Conservation (phyloP, 2,329 filamentous ascomycete species). For the Metarhizium guizhouense region DNA sequence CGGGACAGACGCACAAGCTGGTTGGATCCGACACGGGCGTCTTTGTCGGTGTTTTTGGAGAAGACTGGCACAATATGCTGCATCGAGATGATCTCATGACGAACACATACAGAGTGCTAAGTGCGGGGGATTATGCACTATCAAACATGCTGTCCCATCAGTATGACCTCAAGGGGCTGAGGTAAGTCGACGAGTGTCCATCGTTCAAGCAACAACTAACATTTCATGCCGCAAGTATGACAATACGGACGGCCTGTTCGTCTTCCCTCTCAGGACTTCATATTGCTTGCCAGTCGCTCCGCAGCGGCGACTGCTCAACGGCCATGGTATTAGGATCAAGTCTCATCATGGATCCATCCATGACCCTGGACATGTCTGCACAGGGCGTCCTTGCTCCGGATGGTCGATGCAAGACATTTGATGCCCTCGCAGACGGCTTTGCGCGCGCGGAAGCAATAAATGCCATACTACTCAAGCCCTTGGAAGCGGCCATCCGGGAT, state of each 20-base stretch:
- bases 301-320: conserved; percentile 14
- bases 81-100: not conserved
- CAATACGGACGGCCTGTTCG: conserved; percentile 29
- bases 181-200: not conserved
- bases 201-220: no score
- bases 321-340: conserved; percentile 24
- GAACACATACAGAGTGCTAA: conserved; percentile 4
- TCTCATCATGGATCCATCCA: conserved; percentile 20
- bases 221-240: conserved; percentile 10
- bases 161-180: conserved; percentile 7
- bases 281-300: conserved; percentile 22
- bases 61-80: conserved; percentile 4
- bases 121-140: conserved; percentile 12
- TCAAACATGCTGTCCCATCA: conserved; percentile 15
- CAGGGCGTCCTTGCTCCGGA: conserved; percentile 26
- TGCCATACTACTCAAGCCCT: conserved; percentile 34
- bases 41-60: conserved; percentile 4
- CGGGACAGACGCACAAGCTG: not conserved
- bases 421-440: conserved; percentile 39
- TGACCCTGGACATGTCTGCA: conserved; percentile 19
- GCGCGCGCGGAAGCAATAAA: conserved; percentile 39
- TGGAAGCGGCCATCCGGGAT: conserved; percentile 36
- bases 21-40: conserved; percentile 2
- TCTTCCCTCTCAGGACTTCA: conserved; percentile 26
- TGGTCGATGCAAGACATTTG: conserved; percentile 27